Base-by-base conservation (phyloP, 768 basidiomycete genomes). In the Mycena galericulata region DNA sequence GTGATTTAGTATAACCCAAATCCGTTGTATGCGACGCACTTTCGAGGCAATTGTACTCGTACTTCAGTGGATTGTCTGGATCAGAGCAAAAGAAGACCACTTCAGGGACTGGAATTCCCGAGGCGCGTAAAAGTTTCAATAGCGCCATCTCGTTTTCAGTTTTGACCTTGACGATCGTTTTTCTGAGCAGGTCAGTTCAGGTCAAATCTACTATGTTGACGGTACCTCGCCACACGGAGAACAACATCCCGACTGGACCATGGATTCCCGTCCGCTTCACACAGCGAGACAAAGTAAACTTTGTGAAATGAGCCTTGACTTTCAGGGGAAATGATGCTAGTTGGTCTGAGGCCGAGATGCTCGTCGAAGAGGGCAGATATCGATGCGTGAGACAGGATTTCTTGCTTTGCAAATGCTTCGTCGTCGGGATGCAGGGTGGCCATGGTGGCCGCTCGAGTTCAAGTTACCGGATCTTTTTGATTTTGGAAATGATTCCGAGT, bases 41-140 rank as follows among this genome's bases (percentile, higher is more conserved):
- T 45, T 71, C 58, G 17, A 71, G 43, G 47, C 70, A 71, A 38
- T 71, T 67, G 62, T 71, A 71, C 58, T 71, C 70, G 57, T 71
- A 71, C 29, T 26, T 27, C 18, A 68, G 12, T 3, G 66, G 45
- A 46, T 71, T 68, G 10, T 54, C 26, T 15, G 57, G 51, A 34
- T 68, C 66, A 1, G 70, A 59, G 18, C 32, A 67, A 30, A 60
- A 71, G 58, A 71, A 71, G 9, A 65, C 57, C 10, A 71, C 66
- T 20, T 60, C 56, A 7, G 65, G 70, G 3, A 61, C 66, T 1
- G 70, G 70, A 38, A 71, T 46, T 22, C 47, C 58, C 2, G 61
- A 27, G 3, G 55, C 38, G 40, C 53, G 62, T 20, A 71, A 46
- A 2, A 56, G 20, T 2, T 38, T 24, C 11, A 71, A 36, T 10